Conservation (phyloP, 192 early-diverging fungal genomes). For the Diversispora epigaea region DNA sequence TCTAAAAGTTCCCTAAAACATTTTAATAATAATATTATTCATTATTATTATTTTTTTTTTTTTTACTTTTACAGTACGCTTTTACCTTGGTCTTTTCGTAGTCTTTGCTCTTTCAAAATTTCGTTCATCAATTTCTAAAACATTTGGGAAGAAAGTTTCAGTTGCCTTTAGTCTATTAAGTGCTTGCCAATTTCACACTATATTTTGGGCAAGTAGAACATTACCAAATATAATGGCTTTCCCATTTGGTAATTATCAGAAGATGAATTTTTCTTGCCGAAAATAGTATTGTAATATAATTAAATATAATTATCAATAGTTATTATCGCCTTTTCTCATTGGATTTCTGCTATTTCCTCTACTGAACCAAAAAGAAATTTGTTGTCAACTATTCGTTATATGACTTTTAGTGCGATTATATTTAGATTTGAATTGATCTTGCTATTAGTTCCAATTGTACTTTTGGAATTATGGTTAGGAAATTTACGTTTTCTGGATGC, state of each 20-base stretch:
- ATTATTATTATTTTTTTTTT: no score
- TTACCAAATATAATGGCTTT: constrained; percentile 88
- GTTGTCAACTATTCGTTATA: constrained; percentile 46
- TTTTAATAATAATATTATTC: no score
- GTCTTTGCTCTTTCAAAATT: constrained; percentile 53
- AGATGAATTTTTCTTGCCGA: no score
- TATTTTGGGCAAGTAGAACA: constrained; percentile 86
- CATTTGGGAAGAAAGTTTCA: constrained; percentile 60
- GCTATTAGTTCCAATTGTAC: constrained; percentile 42
- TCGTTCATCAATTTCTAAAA: constrained; percentile 46
- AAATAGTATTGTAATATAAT: no score
- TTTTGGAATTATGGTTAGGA: constrained; percentile 39
- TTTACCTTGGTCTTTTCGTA: constrained; percentile 53
- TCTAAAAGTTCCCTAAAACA: no score
- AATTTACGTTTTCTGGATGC: constrained; percentile 33
- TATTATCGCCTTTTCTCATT: constrained; percentile 43
- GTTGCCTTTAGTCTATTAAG: constrained; percentile 54
- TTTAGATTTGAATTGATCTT: constrained; percentile 58
- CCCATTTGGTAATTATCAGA: constrained; percentile 48
- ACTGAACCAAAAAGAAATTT: constrained; percentile 27
- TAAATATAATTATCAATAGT: constrained; percentile 22
- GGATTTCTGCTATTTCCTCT: constrained; percentile 38
- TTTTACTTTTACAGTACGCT: constrained; percentile 34
- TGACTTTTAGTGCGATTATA: constrained; percentile 45
- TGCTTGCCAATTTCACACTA: constrained; percentile 79